These are phyloP conservation scores for Coniochaeta ligniaria DNA, from an alignment of 2,329 filamentous ascomycete genomes.

Conservation along the genomic window DNA sequence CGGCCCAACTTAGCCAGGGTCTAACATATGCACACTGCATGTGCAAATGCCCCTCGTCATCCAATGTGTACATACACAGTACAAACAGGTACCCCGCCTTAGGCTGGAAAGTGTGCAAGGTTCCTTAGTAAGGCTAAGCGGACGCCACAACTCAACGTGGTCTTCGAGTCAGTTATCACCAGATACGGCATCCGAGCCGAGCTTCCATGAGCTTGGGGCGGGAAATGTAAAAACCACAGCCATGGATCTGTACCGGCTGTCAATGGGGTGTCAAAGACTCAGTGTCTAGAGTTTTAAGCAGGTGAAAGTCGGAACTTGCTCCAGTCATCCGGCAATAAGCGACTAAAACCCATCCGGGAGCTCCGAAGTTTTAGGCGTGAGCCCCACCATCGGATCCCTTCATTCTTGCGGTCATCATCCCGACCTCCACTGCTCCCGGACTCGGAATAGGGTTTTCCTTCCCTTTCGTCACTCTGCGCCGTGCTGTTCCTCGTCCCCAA, in stretches of 20 bases:
- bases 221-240: neutral
- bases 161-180: neutral
- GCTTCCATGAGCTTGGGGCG: neutral
- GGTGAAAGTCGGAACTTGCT: too few relatives aligned
- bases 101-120: neutral
- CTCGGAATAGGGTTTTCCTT: neutral
- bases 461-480: neutral
- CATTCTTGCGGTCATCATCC: neutral
- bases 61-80: too few relatives aligned
- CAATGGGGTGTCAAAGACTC: too few relatives aligned
- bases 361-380: neutral
- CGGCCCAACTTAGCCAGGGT: too few relatives aligned
- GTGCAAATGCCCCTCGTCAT: neutral
- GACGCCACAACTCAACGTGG: neutral
- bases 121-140: neutral
- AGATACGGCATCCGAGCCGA: neutral
- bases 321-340: neutral
- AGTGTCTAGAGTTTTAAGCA: too few relatives aligned
- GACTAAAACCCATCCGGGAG: neutral
- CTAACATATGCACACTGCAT: neutral
- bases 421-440: neutral
- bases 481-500: neutral
- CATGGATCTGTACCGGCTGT: too few relatives aligned
- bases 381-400: neutral
- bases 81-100: neutral